Percentiles rank a stretch among this genome's conserved stretches.
Evolutionary conservation across 208 protist genomes (phyloP).

Genomic region (Leishmania lainsoni): DNA sequence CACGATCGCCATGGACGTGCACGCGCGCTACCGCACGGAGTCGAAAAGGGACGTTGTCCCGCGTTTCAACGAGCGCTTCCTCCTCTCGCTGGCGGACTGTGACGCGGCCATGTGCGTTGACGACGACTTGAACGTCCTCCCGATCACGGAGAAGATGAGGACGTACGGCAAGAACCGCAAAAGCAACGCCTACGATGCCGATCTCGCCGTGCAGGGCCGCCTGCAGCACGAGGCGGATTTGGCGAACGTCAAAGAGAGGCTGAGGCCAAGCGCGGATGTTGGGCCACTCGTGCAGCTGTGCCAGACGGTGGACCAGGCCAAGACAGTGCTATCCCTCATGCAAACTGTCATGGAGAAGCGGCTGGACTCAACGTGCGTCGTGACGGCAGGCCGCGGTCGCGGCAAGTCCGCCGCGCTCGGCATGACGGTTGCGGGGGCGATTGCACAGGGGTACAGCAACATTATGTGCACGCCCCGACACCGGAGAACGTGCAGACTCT

Average conservation of each 20-base stretch:
- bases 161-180: conserved; percentile 43
- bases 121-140: conserved; percentile 99
- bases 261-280: conserved; percentile 76
- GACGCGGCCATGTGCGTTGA: conserved; percentile 96
- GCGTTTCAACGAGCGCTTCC: conserved; percentile 99
- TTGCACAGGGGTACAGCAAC: conserved; percentile 99
- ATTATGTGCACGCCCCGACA: conserved; percentile 99
- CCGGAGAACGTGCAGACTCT: conserved; percentile 99
- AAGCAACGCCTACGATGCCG: conserved; percentile 54
- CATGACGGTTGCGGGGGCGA: conserved; percentile 95
- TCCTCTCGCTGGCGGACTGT: conserved; percentile 97
- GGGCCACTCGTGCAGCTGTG: conserved; percentile 93
- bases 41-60: conserved; percentile 91
- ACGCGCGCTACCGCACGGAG: conserved; percentile 93
- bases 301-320: conserved; percentile 97
- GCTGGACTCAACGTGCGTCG: conserved; percentile 95
- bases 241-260: conserved; percentile 72
- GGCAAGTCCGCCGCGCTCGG: conserved; percentile 97
- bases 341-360: conserved; percentile 97
- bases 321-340: conserved; percentile 97
- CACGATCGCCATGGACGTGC: conserved; percentile 99
- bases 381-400: conserved; percentile 97
- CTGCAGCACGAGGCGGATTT: conserved; percentile 88
- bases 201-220: conserved; percentile 70
- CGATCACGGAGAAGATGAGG: conserved; percentile 93